Conservation (phyloP, 345 rosid genomes). For the Eucalyptus marginata region DNA sequence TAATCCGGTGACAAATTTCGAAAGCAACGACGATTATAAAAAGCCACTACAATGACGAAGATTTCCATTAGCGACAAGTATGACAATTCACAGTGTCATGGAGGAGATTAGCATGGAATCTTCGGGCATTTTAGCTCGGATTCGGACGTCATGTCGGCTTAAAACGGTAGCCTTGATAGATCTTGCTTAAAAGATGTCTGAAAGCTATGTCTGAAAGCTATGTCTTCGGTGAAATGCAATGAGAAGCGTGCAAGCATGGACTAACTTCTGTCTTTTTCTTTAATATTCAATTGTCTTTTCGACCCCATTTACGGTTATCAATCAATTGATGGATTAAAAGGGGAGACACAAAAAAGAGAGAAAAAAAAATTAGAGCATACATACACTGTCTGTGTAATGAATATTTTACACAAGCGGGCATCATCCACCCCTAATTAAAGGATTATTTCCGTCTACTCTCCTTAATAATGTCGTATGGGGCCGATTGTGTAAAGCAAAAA, state of each 20-base stretch:
- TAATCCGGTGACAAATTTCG: not conserved
- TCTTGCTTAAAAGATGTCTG: not conserved
- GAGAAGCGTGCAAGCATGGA: not conserved
- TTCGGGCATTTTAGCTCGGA: not conserved
- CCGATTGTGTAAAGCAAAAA: not conserved
- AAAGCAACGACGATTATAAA: not conserved
- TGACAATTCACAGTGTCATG: not conserved
- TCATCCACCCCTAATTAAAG: not conserved
- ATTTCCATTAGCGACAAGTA: not conserved
- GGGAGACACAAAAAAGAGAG: not conserved
- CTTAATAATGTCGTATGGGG: not conserved
- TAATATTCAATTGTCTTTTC: not conserved
- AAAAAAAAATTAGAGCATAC: not conserved
- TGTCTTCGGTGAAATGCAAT: not conserved
- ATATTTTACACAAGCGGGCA: not conserved
- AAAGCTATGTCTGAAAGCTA: not conserved
- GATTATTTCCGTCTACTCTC: not conserved
- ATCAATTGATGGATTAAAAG: not conserved
- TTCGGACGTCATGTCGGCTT: not conserved
- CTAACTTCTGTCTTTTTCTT: not conserved
- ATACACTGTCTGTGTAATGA: not conserved
- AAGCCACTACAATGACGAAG: not conserved
- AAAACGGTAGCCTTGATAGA: not conserved
- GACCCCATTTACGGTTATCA: not conserved
- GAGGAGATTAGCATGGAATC: not conserved